These are phyloP conservation scores for Tulasnella sp. DNA, from an alignment of 768 basidiomycete genomes.

Conservation along the genomic window DNA sequence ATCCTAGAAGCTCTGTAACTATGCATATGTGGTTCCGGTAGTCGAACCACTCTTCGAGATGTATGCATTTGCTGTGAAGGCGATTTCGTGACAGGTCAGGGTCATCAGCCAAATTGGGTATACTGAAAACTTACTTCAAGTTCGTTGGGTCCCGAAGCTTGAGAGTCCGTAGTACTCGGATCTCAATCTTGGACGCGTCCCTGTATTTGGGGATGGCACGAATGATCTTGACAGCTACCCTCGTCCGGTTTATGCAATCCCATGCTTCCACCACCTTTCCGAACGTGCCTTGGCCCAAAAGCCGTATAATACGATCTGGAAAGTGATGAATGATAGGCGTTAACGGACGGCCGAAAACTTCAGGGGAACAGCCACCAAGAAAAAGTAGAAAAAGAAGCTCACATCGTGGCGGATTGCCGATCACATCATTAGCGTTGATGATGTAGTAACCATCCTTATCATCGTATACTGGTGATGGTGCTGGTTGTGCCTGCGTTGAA, in stretches of 20 bases:
- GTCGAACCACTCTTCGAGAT: conserved; percentile 89
- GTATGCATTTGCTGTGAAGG: conserved; percentile 82
- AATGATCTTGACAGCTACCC: conserved; percentile 97
- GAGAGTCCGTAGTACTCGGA: conserved; percentile 85
- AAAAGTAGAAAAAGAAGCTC: conserved; percentile 24
- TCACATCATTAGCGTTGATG: conserved; percentile 81
- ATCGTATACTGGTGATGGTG: conserved; percentile 65
- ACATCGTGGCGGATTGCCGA: conserved; percentile 62
- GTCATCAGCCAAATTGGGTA: background rate
- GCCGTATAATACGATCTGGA: conserved; percentile 79
- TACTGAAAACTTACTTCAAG: conserved; percentile 55
- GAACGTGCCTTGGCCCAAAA: conserved; percentile 95
- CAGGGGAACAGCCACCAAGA: background rate
- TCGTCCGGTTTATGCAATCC: conserved; percentile 60
- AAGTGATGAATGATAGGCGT: conserved; percentile 10
- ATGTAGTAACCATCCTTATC: conserved; percentile 99
- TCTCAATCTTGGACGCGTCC: conserved; percentile 96
- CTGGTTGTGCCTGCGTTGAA: conserved; percentile 31
- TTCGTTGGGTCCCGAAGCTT: conserved; percentile 83
- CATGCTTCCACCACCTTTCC: conserved; percentile 96
- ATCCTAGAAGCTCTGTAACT: conserved; percentile 88
- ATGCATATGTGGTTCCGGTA: conserved; percentile 96
- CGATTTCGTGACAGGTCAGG: background rate
- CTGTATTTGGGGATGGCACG: conserved; percentile 97
- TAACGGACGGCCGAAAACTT: conserved; percentile 12